Conservation (phyloP, 192 early-diverging fungal genomes). For the Thamnidium elegans region DNA sequence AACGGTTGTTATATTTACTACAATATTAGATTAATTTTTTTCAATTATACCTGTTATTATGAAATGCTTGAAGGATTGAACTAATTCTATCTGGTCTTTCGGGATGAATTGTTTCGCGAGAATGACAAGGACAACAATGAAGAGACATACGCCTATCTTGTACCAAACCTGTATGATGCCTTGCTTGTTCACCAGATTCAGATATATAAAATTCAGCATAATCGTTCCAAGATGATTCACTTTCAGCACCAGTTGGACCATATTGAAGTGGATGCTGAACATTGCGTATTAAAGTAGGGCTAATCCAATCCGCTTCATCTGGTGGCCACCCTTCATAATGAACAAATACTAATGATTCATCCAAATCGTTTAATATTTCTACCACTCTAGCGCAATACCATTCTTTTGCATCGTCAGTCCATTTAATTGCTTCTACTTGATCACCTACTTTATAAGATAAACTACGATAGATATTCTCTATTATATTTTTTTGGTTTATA, state of each 20-base stretch:
- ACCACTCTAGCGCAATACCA: conserved; percentile 7
- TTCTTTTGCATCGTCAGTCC: background rate
- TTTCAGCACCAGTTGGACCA: conserved; percentile 44
- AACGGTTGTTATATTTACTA: too few relatives aligned
- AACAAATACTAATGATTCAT: background rate
- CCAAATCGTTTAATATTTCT: background rate
- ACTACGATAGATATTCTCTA: too few relatives aligned
- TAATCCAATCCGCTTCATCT: conserved; percentile 50
- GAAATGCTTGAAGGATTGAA: conserved; percentile 44
- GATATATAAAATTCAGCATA: conserved; percentile 45
- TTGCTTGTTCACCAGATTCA: conserved; percentile 21
- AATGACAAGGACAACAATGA: conserved; percentile 49
- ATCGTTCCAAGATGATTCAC: conserved; percentile 40
- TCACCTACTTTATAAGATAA: conserved; percentile 3
- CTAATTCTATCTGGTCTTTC: conserved; percentile 51
- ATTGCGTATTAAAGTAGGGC: conserved; percentile 36
- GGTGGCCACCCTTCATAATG: conserved; percentile 54
- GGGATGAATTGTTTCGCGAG: conserved; percentile 45
- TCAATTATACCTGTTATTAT: conserved; percentile 42
- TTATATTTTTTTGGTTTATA: too few relatives aligned
- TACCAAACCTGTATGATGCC: conserved; percentile 45
- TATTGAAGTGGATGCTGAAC: conserved; percentile 26
- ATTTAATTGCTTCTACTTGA: conserved; percentile 7
- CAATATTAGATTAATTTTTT: too few relatives aligned
- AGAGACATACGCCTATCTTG: conserved; percentile 47